These are phyloP conservation scores for Nannochloris sp. DNA, from an alignment of 139 green algal genomes.

Conservation along the genomic window DNA sequence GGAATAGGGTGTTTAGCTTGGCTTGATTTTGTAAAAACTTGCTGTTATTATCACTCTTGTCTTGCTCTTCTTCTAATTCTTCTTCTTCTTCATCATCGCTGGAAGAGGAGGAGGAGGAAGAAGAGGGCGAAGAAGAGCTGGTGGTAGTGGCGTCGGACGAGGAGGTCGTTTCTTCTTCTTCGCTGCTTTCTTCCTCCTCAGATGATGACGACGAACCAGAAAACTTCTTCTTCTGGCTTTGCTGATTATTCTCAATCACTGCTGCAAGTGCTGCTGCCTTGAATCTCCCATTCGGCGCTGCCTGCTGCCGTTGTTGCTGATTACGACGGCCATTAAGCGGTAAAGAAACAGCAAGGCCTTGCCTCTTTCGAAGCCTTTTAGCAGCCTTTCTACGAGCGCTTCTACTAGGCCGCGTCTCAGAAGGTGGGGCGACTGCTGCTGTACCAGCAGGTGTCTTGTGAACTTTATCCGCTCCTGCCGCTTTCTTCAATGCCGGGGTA, in stretches of 20 bases:
- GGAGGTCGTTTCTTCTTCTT: not conserved
- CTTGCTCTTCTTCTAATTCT: not conserved
- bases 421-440: not conserved
- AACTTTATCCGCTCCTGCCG: not conserved
- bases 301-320: not conserved
- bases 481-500: no score
- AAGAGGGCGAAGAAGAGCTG: not conserved
- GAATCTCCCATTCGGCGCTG: not conserved
- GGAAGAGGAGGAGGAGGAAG: not conserved
- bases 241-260: not conserved
- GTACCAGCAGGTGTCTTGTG: not conserved
- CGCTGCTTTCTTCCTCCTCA: not conserved
- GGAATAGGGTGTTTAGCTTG: not conserved
- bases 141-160: not conserved
- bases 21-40: not conserved
- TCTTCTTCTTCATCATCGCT: not conserved
- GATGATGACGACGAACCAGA: not conserved
- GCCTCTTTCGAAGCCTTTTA: slow-evolving; percentile 12
- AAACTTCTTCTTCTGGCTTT: no score
- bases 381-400: slow-evolving; percentile 21
- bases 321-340: no score
- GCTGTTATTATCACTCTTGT: not conserved
- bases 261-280: not conserved
- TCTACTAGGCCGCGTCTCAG: slow-evolving; percentile 15
- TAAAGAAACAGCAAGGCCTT: not conserved